A percentile compares a stretch with the other conserved stretches of the same genome.
Conservation (phyloP, 352 stramenopile genomes). For the Globisporangium heterothallicum region DNA sequence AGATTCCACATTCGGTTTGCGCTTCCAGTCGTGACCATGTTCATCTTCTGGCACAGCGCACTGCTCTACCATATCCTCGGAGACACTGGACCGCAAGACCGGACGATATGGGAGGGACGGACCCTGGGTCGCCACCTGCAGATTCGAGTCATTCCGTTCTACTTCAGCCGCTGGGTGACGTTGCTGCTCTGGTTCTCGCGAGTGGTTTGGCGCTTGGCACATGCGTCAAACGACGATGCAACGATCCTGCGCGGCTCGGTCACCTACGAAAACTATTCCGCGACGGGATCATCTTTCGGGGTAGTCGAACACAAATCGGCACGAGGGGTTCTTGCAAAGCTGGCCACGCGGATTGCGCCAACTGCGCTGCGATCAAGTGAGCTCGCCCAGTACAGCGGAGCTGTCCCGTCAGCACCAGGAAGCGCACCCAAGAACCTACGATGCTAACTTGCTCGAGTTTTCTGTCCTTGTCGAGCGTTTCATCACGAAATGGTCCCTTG, state of each 20-base stretch:
- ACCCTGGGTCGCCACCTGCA: slow-evolving; percentile 3
- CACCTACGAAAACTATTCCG: slow-evolving; percentile 24
- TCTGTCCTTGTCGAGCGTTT: too few species aligned
- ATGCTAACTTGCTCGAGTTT: too few species aligned
- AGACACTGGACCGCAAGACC: slow-evolving; percentile 8
- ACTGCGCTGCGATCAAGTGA: too few species aligned
- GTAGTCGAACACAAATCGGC: too few species aligned
- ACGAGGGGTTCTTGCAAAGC: too few species aligned
- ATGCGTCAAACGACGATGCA: slow-evolving; percentile 12
- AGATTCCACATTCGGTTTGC: slow-evolving; percentile 17
- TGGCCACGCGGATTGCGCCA: too few species aligned
- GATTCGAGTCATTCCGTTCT: slow-evolving; percentile 16
- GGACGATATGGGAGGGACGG: slow-evolving; percentile 7
- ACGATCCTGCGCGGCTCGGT: slow-evolving; percentile 23
- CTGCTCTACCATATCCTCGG: slow-evolving; percentile 5
- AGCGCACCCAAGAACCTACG: too few species aligned
- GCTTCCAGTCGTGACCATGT: slow-evolving; percentile 12
- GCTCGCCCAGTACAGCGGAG: too few species aligned
- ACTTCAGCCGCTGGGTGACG: slow-evolving; percentile 17
- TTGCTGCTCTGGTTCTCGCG: slow-evolving; percentile 11
- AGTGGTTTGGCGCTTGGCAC: slow-evolving; percentile 6
- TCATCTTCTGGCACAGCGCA: slow-evolving; percentile 12
- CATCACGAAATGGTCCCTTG: too few species aligned
- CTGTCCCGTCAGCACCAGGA: too few species aligned
- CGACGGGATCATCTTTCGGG: too few species aligned